Base-by-base conservation (phyloP, 1,139 yeast genomes). In the Pichia sp. region DNA sequence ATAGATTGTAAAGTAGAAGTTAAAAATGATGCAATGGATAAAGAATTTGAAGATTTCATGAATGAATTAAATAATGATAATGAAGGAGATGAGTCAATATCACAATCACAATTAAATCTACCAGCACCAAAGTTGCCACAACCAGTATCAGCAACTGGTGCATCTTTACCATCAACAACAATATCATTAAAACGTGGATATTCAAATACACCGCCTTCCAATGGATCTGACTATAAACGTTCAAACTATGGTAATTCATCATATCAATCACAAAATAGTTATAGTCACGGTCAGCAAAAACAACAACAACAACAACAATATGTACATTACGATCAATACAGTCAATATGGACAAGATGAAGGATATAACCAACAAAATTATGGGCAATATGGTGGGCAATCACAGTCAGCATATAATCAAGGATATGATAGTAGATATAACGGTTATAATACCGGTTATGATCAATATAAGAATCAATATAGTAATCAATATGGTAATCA, bases 1-100 rank as follows among this genome's bases (percentile, higher is more conserved):
- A 75, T 91, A 54, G 98, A 93, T 70, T 93, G 98, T 75, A 81
- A 77, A 56, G n/a, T 47, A n/a, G 39, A 60, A 62, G 47, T 63
- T 58, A 34, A 43, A n/a, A 33, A 33, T 28, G 47, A 47, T 19
- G 42, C 42, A 13, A 59, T 65, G 49, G 83, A 79, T 51, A 66
- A 68, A 45, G 83, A 79, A 57, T 74, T 76, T 56, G 79, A 75
- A 49, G 73, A 71, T 51, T 73, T 80, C 64, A 74, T 80, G 77
- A 67, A 70, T 52, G 82, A 77, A 53, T 65, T 79, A 47, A 72
- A 73, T 42, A 75, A 77, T 11, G 70, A 48, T 13, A 48, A 36
- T 39, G 51, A 36, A 33, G 49, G 22, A n/a, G 38, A 18, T 19
- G 41, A 14, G 27, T 5, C n/a, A 3, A 10, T 5, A 10, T 5